phyloP scores from a whole-genome alignment of 1,284 basidiomycete species.

The Ganoderma multipileum region DNA sequence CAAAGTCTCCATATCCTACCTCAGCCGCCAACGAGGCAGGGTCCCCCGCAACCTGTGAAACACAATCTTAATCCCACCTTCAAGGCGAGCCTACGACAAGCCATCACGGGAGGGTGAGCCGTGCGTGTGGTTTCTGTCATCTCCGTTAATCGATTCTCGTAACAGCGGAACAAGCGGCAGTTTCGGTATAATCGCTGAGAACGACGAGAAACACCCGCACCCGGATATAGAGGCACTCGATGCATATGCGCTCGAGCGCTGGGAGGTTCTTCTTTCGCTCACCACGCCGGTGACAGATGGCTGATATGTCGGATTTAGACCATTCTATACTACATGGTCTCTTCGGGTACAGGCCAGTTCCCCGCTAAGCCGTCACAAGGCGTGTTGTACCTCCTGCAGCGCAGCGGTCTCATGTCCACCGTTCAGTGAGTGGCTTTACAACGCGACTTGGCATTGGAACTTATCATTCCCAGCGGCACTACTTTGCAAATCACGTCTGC shows the following conservation, averaged over 20 bases:
- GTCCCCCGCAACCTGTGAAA: slow-evolving; percentile 53
- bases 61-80: slow-evolving; percentile 78
- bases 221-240: slow-evolving; percentile 76
- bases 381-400: slow-evolving; percentile 84
- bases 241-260: slow-evolving; percentile 87
- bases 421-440: slow-evolving; percentile 51
- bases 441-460: neutral
- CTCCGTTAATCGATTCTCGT: slow-evolving; percentile 16
- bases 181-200: slow-evolving; percentile 87
- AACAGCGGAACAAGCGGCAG: slow-evolving; percentile 86
- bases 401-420: slow-evolving; percentile 87
- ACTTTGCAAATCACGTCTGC: slow-evolving; percentile 88
- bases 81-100: slow-evolving; percentile 83
- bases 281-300: slow-evolving; percentile 10
- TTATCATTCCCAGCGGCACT: slow-evolving; percentile 49
- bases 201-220: slow-evolving; percentile 61
- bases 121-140: slow-evolving; percentile 4
- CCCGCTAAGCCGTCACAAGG: slow-evolving; percentile 78
- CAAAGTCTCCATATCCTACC: slow-evolving; percentile 79
- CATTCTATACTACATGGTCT: slow-evolving; percentile 98
- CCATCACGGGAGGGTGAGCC: slow-evolving; percentile 90
- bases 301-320: slow-evolving; percentile 58
- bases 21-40: slow-evolving; percentile 36
- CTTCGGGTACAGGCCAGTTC: slow-evolving; percentile 79
- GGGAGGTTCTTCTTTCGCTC: slow-evolving; percentile 76